Evolutionary conservation across 78 protist species (phyloP).

Genomic region (Carpediemonas membranifera): DNA sequence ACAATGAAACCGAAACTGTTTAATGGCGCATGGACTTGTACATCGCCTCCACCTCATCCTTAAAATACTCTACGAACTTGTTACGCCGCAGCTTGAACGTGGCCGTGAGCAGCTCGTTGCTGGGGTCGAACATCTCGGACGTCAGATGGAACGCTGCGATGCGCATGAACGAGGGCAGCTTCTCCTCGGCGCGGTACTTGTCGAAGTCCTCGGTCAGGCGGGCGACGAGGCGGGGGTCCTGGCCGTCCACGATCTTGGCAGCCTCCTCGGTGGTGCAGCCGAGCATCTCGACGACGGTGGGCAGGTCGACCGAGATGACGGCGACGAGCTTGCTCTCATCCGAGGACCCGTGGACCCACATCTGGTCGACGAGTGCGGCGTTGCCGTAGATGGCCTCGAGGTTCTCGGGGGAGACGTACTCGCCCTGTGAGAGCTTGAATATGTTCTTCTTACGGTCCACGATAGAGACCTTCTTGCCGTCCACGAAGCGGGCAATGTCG

Average conservation of each 20-base stretch:
- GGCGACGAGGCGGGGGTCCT: background rate
- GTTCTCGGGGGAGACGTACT: background rate
- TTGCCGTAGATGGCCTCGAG: background rate
- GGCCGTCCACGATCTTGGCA: background rate
- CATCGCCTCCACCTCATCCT: background rate
- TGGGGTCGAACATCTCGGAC: background rate
- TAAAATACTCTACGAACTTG: background rate
- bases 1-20: too few species aligned
- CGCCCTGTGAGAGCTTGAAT: background rate
- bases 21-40: too few species aligned
- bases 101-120: background rate
- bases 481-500: background rate
- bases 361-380: background rate
- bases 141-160: background rate
- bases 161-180: background rate
- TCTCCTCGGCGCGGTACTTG: background rate
- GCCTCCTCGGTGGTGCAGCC: background rate
- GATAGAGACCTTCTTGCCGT: background rate
- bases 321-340: background rate
- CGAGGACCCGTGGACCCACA: background rate
- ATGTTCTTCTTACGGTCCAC: background rate
- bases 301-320: background rate
- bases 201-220: background rate
- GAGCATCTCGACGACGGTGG: background rate
- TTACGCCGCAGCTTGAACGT: background rate